phyloP scores from a whole-genome alignment of 495 filamentous ascomycete genomes.

The Neurospora sp. region DNA sequence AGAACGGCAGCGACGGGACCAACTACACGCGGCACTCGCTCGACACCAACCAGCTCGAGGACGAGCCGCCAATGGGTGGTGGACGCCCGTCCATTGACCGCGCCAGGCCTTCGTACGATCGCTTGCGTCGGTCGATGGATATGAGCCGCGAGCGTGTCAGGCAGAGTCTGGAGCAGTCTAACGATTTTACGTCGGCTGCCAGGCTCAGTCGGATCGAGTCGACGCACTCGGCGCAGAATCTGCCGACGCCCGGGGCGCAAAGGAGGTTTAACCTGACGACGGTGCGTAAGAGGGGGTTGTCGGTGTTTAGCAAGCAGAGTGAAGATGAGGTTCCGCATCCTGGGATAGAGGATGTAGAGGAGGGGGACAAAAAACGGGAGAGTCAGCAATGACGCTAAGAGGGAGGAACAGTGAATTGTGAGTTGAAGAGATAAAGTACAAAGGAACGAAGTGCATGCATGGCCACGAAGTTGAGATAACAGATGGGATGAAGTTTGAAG shows the following conservation, averaged over 20 bases:
- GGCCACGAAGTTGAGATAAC: not conserved
- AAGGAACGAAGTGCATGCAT: not conserved
- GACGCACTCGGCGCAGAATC: slow-evolving; percentile 36
- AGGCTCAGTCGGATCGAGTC: slow-evolving; percentile 77
- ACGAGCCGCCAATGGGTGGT: slow-evolving; percentile 14
- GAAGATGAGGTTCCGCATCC: not conserved
- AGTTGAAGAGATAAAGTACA: not conserved
- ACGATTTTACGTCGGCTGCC: slow-evolving; percentile 83
- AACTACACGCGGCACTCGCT: slow-evolving; percentile 65
- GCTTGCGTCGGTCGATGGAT: slow-evolving; percentile 67
- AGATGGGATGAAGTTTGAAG: not conserved
- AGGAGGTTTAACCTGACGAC: slow-evolving; percentile 23
- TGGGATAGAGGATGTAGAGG: not conserved
- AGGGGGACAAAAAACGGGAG: not conserved
- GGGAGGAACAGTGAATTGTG: not conserved
- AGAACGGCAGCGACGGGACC: slow-evolving; percentile 89
- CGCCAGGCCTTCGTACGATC: slow-evolving; percentile 66
- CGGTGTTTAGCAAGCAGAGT: slow-evolving; percentile 28
- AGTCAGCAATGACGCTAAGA: not conserved
- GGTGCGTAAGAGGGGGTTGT: slow-evolving; percentile 26
- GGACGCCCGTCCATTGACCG: slow-evolving; percentile 52
- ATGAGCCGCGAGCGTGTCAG: slow-evolving; percentile 36
- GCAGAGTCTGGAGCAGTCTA: slow-evolving; percentile 72
- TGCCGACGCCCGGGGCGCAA: slow-evolving; percentile 7
- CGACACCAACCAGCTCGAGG: slow-evolving; percentile 21